These are phyloP conservation scores for Daldinia loculata DNA, from an alignment of 495 filamentous ascomycete genomes.

Conservation along the genomic window DNA sequence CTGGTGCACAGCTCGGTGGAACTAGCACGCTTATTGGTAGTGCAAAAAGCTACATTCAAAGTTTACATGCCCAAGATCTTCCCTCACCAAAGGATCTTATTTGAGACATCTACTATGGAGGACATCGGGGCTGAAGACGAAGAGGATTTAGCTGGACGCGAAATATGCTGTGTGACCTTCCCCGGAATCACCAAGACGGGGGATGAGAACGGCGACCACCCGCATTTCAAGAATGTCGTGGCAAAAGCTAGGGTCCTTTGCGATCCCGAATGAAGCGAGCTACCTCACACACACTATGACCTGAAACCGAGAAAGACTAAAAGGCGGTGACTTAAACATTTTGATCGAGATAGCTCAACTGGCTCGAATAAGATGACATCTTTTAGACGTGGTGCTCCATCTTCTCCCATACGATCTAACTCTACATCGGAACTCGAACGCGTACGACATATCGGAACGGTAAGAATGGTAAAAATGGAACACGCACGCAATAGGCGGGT, in stretches of 20 bases:
- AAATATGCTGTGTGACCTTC: slow-evolving; percentile 61
- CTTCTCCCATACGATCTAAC: slow-evolving; percentile 22
- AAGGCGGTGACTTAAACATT: slow-evolving; percentile 38
- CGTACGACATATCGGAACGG: slow-evolving; percentile 19
- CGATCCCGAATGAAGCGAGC: slow-evolving; percentile 52
- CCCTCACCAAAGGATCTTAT: slow-evolving; percentile 57
- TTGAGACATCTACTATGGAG: slow-evolving; percentile 62
- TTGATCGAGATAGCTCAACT: slow-evolving; percentile 23
- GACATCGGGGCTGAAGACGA: slow-evolving; percentile 66
- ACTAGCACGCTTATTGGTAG: slow-evolving; percentile 58
- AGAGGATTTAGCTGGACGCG: slow-evolving; percentile 52
- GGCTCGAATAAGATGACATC: slow-evolving; percentile 12
- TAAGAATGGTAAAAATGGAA: slow-evolving; percentile 22
- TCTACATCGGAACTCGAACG: slow-evolving; percentile 29
- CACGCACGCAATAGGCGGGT: slow-evolving; percentile 21
- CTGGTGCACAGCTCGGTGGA: slow-evolving; percentile 59
- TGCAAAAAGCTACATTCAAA: slow-evolving; percentile 62
- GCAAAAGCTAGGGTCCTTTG: slow-evolving; percentile 64
- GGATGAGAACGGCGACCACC: slow-evolving; percentile 62
- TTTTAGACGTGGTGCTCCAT: slow-evolving; percentile 30
- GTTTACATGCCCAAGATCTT: slow-evolving; percentile 60
- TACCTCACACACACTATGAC: slow-evolving; percentile 10
- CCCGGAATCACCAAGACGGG: slow-evolving; percentile 63
- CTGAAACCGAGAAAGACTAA: slow-evolving; percentile 7
- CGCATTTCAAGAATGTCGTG: slow-evolving; percentile 64